Evolutionary conservation across 2,329 filamentous ascomycete species (phyloP).

Genomic region (Laburnicola sp.): DNA sequence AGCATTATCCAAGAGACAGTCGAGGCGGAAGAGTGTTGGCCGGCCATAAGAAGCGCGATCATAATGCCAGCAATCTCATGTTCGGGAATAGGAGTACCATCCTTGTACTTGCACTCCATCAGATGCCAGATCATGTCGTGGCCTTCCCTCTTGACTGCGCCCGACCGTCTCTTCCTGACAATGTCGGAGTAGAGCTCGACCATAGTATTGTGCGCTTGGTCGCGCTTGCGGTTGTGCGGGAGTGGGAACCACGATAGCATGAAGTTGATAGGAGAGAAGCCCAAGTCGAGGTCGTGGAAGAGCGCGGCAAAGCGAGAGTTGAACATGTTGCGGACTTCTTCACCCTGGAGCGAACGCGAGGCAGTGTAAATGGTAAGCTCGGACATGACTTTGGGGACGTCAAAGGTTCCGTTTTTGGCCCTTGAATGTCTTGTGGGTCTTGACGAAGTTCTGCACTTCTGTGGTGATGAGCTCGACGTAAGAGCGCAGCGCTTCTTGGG

Average conservation of each 20-base stretch:
- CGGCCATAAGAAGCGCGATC: conserved; percentile 91
- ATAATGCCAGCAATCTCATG: conserved; percentile 89
- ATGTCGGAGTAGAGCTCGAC: conserved; percentile 81
- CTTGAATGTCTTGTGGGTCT: conserved; percentile 68
- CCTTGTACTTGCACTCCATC: conserved; percentile 84
- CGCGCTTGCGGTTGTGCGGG: conserved; percentile 83
- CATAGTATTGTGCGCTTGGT: conserved; percentile 78
- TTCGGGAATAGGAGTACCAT: conserved; percentile 76
- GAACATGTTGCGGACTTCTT: conserved; percentile 78
- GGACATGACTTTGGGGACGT: conserved; percentile 75
- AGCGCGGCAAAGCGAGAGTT: conserved; percentile 78
- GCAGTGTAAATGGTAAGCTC: conserved; percentile 91
- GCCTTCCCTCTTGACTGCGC: conserved; percentile 54
- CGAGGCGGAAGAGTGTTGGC: conserved; percentile 85
- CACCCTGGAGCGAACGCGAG: conserved; percentile 80
- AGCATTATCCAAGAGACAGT: conserved; percentile 85
- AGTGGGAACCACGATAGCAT: conserved; percentile 85
- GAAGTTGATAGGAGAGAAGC: conserved; percentile 87
- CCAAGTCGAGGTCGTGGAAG: conserved; percentile 89
- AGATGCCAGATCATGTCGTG: conserved; percentile 87
- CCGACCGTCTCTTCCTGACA: conserved; percentile 70
- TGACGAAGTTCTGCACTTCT: conserved; percentile 75
- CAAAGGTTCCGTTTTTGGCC: conserved; percentile 67
- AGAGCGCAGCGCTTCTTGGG: conserved; percentile 70
- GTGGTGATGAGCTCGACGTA: conserved; percentile 79